phyloP scores from a whole-genome alignment of 139 green algal genomes.

The Chlamydomonas sp. region DNA sequence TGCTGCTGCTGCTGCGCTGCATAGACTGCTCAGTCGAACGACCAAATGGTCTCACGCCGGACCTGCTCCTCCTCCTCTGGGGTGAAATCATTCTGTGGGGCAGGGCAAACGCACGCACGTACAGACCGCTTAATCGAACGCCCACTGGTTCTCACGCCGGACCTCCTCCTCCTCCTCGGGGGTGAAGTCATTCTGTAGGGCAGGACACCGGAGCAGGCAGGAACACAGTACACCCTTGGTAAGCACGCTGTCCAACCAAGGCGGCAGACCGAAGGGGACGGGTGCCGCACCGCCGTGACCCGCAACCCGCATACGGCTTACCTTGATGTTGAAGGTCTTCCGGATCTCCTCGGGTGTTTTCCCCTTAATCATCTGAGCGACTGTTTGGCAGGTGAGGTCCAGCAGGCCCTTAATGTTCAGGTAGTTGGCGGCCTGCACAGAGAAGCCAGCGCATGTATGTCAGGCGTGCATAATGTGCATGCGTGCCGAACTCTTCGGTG shows the following conservation, averaged over 20 bases:
- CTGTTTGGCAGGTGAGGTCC: conserved; percentile 97
- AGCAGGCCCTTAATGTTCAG: conserved; percentile 99
- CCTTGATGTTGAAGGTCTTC: conserved; percentile 97
- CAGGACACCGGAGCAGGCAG: too few species aligned
- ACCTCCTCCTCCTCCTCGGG: conserved; percentile 98
- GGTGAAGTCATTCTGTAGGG: conserved; percentile 92
- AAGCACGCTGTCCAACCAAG: background rate
- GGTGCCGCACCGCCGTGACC: too few species aligned
- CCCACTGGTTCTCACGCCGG: conserved; percentile 93
- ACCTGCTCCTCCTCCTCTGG: conserved; percentile 98
- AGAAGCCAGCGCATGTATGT: background rate
- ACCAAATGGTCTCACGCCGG: conserved; percentile 92
- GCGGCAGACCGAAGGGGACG: too few species aligned
- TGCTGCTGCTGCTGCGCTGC: too few species aligned
- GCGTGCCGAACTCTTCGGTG: background rate
- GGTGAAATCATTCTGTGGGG: conserved; percentile 92
- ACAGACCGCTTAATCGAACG: conserved; percentile 80
- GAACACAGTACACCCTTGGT: too few species aligned
- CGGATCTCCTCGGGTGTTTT: conserved; percentile 92
- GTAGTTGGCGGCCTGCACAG: conserved; percentile 95
- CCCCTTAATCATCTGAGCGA: conserved; percentile 81
- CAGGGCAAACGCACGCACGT: background rate
- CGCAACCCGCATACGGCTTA: conserved; percentile 1
- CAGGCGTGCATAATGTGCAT: background rate
- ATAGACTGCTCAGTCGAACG: conserved; percentile 80